Evolutionary conservation across 108 stramenopile genomes (phyloP).

Genomic region (Nitzschia inconspicua): DNA sequence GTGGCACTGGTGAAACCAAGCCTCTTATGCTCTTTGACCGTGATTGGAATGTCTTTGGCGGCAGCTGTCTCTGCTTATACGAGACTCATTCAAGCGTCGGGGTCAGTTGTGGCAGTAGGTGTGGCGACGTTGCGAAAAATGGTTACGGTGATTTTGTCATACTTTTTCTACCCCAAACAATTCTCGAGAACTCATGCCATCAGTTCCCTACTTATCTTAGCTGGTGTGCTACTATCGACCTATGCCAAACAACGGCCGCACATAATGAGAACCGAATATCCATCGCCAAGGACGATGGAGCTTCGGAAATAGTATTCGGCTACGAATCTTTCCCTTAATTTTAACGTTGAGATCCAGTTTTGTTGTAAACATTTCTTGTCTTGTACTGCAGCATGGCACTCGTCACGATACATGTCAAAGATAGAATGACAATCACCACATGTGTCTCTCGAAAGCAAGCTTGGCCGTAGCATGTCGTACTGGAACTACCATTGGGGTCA

Average conservation of each 20-base stretch:
- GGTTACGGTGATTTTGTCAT: slow-evolving; percentile 44
- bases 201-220: slow-evolving; percentile 23
- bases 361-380: slow-evolving; percentile 24
- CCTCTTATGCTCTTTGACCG: slow-evolving; percentile 38
- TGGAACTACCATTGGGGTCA: slow-evolving; percentile 15
- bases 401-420: slow-evolving; percentile 43
- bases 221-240: slow-evolving; percentile 23
- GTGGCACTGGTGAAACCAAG: slow-evolving; percentile 30
- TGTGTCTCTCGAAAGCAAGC: slow-evolving; percentile 63
- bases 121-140: slow-evolving; percentile 56
- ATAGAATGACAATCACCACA: slow-evolving; percentile 43
- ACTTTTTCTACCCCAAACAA: slow-evolving; percentile 52
- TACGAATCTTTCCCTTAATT: too few species aligned
- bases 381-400: slow-evolving; percentile 33
- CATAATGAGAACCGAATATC: too few species aligned
- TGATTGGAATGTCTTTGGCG: slow-evolving; percentile 48
- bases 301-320: too few species aligned
- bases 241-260: slow-evolving; percentile 6
- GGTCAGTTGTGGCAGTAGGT: slow-evolving; percentile 54
- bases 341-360: too few species aligned
- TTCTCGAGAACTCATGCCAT: slow-evolving; percentile 25
- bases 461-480: slow-evolving; percentile 50
- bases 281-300: not conserved
- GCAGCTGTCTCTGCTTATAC: slow-evolving; percentile 64
- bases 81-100: slow-evolving; percentile 41